Evolutionary conservation across 148 eudicot genomes (phyloP), one percentile per base, ranked within the genome.

Genomic region (Cornus florida): DNA sequence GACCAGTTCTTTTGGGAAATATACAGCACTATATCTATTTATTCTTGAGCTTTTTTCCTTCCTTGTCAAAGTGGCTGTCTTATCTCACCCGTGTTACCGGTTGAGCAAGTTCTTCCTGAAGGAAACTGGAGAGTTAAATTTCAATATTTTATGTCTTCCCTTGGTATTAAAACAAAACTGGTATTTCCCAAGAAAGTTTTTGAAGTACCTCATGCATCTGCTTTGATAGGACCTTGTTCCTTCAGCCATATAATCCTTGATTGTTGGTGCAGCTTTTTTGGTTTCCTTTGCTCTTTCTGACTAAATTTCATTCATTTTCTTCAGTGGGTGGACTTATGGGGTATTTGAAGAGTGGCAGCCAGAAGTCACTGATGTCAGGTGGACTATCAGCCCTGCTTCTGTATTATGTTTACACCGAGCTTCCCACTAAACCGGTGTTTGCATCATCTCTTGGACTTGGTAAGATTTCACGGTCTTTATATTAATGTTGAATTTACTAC

Each of bases 361-460:
- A 74, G 80, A 95, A 87, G 78, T 93, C 97, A 39, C 77, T 95
- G 71, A 80, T 82, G 10, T 85, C 96, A 32, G 97, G 98, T 48
- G 98, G 98, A 78, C 22, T 90, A 33, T 90, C 96, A 14, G 93
- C 97, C 22, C 70, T 83, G 31, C 79, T 88, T 14, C 65, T 95
- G 85, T 84, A 78, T 76, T 89, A 74, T 65, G 93, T 93, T 56
- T 93, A 86, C 78, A 77, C 90, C 10, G 82, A 85, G 77, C 98
- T 95, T 79, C 98, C 98, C 62, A 83, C 89, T 74, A 85, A 86
- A 38, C 92, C 98, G 1, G 88, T 83, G 57, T 82, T 90, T 78
- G 98, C 97, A 77, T 95, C 98, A 38, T 82, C 94, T 13, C 38
- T 95, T 60, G 98, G 98, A n/a, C 83, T 95, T 28, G 97, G 92